Evolutionary conservation across 2,329 filamentous ascomycete species (phyloP).

Genomic region (Colletotrichum liaoningense): DNA sequence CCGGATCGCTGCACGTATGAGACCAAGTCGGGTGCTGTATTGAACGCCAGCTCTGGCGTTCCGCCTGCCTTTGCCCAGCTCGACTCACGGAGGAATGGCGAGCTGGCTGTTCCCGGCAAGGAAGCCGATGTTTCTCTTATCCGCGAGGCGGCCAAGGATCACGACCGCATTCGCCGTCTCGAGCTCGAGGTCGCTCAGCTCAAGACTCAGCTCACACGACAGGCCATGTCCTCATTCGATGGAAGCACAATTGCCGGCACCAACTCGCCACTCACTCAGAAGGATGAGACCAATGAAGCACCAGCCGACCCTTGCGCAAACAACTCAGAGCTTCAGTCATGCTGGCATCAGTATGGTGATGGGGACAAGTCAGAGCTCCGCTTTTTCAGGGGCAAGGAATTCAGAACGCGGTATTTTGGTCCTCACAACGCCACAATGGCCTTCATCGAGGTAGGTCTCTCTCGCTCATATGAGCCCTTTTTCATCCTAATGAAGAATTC

Average conservation of each 20-base stretch:
- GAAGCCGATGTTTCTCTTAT: constrained; percentile 49
- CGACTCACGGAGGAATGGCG: constrained; percentile 48
- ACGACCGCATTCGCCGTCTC: constrained; percentile 68
- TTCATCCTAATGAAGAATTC: background rate
- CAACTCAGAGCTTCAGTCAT: constrained; percentile 27
- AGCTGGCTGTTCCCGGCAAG: constrained; percentile 48
- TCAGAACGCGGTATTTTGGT: constrained; percentile 70
- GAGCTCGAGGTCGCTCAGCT: constrained; percentile 70
- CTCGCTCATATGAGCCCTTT: background rate
- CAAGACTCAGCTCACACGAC: constrained; percentile 61
- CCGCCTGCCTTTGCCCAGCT: constrained; percentile 55
- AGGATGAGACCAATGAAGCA: constrained; percentile 53
- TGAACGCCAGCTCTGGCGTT: constrained; percentile 59
- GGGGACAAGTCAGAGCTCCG: constrained; percentile 65
- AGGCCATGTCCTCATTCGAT: constrained; percentile 56
- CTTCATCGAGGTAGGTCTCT: constrained; percentile 59
- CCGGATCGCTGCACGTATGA: constrained; percentile 71
- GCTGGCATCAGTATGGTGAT: constrained; percentile 47
- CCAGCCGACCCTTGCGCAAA: constrained; percentile 45
- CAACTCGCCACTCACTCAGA: constrained; percentile 58
- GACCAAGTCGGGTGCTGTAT: constrained; percentile 63
- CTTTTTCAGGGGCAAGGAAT: constrained; percentile 69
- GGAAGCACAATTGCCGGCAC: constrained; percentile 62
- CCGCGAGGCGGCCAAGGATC: constrained; percentile 58
- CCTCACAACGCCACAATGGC: constrained; percentile 71